These are phyloP conservation scores for Apiospora rasikravindrae DNA, from an alignment of 2,329 filamentous ascomycete species.

Conservation along the genomic window DNA sequence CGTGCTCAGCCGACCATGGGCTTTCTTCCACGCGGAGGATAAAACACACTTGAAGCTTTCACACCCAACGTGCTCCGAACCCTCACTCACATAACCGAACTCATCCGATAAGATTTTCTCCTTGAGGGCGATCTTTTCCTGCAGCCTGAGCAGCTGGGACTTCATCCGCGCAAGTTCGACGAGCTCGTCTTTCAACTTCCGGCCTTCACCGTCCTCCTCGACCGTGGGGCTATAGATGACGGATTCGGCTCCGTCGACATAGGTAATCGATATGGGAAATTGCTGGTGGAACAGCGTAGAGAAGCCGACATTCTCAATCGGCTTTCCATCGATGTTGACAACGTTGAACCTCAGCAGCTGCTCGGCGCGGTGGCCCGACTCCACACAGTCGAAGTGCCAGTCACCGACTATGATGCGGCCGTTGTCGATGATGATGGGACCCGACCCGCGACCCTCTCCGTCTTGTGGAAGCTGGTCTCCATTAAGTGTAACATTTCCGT, in stretches of 20 bases:
- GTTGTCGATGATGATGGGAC: slow-evolving; percentile 45
- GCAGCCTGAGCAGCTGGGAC: slow-evolving; percentile 47
- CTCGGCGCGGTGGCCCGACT: slow-evolving; percentile 45
- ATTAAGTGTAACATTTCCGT: slow-evolving; percentile 53
- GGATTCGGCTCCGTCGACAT: slow-evolving; percentile 48
- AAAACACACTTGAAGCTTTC: slow-evolving; percentile 50
- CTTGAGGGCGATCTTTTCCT: slow-evolving; percentile 49
- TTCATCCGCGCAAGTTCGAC: slow-evolving; percentile 50
- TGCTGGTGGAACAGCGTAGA: slow-evolving; percentile 53
- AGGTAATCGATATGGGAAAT: slow-evolving; percentile 46
- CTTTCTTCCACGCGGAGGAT: slow-evolving; percentile 43
- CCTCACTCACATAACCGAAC: slow-evolving; percentile 35
- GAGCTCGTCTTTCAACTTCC: slow-evolving; percentile 47
- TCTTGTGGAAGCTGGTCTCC: slow-evolving; percentile 48
- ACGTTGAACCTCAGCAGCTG: slow-evolving; percentile 53
- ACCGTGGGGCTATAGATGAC: slow-evolving; percentile 31
- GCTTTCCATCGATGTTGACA: slow-evolving; percentile 47
- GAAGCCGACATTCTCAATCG: slow-evolving; percentile 46
- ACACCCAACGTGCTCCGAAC: slow-evolving; percentile 41
- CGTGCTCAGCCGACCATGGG: slow-evolving; percentile 11
- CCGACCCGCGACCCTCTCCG: slow-evolving; percentile 47
- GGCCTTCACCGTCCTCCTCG: slow-evolving; percentile 21
- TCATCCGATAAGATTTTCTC: slow-evolving; percentile 45
- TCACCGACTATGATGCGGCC: slow-evolving; percentile 47
- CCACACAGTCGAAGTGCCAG: slow-evolving; percentile 55